phyloP scores from a whole-genome alignment of 805 yeast species.

The Metschnikowia reukaufii region DNA sequence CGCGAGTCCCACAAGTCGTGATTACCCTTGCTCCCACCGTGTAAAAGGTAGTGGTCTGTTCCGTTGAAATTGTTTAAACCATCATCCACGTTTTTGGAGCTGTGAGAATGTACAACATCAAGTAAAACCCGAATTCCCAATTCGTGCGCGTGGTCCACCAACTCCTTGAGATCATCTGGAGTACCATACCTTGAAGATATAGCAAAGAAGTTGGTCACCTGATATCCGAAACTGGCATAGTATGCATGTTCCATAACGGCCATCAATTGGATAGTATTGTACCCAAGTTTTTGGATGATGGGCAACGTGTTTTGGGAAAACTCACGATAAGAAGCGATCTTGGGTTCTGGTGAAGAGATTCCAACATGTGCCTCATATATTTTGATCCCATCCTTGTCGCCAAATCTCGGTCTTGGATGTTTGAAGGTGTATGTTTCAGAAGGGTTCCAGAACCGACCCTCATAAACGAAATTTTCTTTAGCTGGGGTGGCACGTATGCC shows the following conservation, averaged over 20 bases:
- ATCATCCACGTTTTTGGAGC: constrained; percentile 90
- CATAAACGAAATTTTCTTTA: constrained; percentile 57
- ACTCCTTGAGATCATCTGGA: constrained; percentile 90
- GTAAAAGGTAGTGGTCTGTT: constrained; percentile 92
- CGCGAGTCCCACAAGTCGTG: constrained; percentile 98
- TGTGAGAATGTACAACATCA: constrained; percentile 95
- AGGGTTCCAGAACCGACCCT: constrained; percentile 95
- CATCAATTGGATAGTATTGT: constrained; percentile 93
- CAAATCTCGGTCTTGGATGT: constrained; percentile 58
- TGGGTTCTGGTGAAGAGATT: constrained; percentile 87
- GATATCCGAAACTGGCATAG: constrained; percentile 98
- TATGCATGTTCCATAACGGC: constrained; percentile 99
- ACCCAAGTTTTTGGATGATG: constrained; percentile 79
- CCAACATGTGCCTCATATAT: constrained; percentile 97
- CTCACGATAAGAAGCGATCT: constrained; percentile 80
- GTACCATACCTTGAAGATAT: constrained; percentile 88
- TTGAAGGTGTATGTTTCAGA: constrained; percentile 51
- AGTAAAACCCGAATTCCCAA: constrained; percentile 82
- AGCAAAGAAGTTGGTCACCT: constrained; percentile 90
- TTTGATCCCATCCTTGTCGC: constrained; percentile 48
- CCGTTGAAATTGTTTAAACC: constrained; percentile 94
- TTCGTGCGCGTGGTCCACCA: constrained; percentile 88
- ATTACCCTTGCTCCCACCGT: constrained; percentile 82
- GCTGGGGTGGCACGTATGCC: constrained; percentile 76
- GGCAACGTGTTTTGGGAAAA: constrained; percentile 81